Evolutionary conservation across 1,139 yeast genomes (phyloP), one percentile per base, ranked within the genome.

Genomic region (Hyphopichia fennica): DNA sequence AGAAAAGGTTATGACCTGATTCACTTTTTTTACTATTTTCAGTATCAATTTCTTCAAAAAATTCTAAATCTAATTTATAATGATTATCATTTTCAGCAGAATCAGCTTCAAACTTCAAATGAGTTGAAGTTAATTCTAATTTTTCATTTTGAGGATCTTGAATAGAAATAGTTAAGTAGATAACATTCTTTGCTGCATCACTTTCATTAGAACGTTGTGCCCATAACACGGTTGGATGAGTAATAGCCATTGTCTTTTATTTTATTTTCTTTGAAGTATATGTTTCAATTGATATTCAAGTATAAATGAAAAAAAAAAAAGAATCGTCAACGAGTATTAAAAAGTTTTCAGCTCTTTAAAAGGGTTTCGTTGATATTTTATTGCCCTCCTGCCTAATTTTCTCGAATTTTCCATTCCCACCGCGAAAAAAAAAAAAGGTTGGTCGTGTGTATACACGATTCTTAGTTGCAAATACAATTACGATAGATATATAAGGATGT

Each of bases 171-270:
- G 96, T 90, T 46, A 93, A 66, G 60, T 77, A 86, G 39, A 93
- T 57, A 34, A 89, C 61, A 64, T 93, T 93, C 67, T 87, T 90
- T 34, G 80, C 72, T 14, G 79, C 79, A 32, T 84, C 96, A 6
- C 74, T 67, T 17, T 75, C 84, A 58, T 75, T 82, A 40, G 96
- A 89, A 68, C 99, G 87, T 72, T 93, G 99, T 18, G 99, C 98
- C 99, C 99, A 93, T 61, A 79, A 74, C 40, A 89, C 95, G 39
- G 56, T 58, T 40, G 70, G 70, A 39, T 43, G 38, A 11, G 47
- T 40, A 34, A 38, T 15, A 30, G 34, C 34, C 34, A 29, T 40
- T 30, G 34, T 37, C 14, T 19, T 14, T 13, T 3, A 5, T 11
- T 14, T 8, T 11, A 27, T 4, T 31, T 17, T 31, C 11, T 17